Evolutionary conservation across 768 basidiomycete genomes (phyloP).

Genomic region (Sporobolomyces roseus): DNA sequence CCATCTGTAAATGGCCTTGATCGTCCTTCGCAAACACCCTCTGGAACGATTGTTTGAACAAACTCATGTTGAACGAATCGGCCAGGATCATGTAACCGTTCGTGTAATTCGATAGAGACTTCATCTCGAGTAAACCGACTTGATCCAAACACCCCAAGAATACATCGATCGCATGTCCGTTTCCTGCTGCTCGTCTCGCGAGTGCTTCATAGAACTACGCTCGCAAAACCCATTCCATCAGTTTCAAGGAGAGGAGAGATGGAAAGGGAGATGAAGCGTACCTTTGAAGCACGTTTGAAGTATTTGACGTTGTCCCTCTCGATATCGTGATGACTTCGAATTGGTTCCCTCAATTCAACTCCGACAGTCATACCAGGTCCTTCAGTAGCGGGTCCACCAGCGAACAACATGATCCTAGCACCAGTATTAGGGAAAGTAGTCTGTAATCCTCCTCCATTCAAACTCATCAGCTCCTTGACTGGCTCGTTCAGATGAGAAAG

Average conservation of each 20-base stretch:
- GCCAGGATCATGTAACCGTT: constrained; percentile 94
- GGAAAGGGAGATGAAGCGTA: constrained; percentile 48
- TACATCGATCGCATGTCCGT: constrained; percentile 89
- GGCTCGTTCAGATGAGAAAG: no score
- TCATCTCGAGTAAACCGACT: constrained; percentile 97
- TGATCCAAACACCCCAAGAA: constrained; percentile 98
- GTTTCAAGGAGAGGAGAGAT: no score
- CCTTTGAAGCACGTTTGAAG: constrained; percentile 94
- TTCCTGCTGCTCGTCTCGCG: constrained; percentile 85
- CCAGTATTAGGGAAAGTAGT: constrained; percentile 94
- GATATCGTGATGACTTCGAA: constrained; percentile 97
- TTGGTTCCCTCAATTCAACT: constrained; percentile 92
- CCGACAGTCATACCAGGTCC: constrained; percentile 96
- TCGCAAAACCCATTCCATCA: no score
- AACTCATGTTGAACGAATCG: constrained; percentile 93
- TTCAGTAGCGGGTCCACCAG: constrained; percentile 92
- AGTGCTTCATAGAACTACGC: constrained; percentile 98
- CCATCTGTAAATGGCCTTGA: constrained; percentile 88
- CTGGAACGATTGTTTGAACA: constrained; percentile 98
- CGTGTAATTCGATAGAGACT: constrained; percentile 86
- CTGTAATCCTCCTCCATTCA: no score
- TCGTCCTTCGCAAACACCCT: constrained; percentile 88
- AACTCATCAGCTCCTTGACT: no score
- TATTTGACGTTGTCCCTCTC: constrained; percentile 95
- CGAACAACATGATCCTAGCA: constrained; percentile 89